phyloP scores from a whole-genome alignment of 176 grass and related monocot species.

The Avena insularis region DNA sequence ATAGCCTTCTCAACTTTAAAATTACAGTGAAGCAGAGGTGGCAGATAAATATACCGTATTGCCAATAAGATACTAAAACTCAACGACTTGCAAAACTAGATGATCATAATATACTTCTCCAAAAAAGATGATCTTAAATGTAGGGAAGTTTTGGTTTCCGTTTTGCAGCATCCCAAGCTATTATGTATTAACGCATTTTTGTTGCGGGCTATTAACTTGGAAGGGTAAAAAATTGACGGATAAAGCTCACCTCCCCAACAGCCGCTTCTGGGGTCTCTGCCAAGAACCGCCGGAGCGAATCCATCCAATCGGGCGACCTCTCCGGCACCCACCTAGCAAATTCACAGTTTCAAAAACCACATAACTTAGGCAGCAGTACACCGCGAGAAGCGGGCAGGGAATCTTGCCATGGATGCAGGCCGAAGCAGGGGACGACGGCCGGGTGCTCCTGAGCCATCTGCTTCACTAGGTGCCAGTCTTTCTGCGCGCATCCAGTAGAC shows the following conservation, averaged over 20 bases:
- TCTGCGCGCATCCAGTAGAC: slow-evolving; percentile 33
- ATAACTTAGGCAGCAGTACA: background rate
- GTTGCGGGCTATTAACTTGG: background rate
- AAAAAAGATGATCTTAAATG: background rate
- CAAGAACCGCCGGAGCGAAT: slow-evolving; percentile 65
- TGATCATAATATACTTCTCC: background rate
- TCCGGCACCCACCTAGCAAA: slow-evolving; percentile 68
- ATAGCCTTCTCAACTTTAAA: background rate
- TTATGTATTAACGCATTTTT: background rate
- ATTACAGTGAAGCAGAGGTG: background rate
- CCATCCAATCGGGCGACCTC: slow-evolving; percentile 79
- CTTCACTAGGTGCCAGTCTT: slow-evolving; percentile 83
- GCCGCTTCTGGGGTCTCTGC: slow-evolving; percentile 61
- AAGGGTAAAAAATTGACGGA: background rate
- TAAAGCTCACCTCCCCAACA: slow-evolving; percentile 74
- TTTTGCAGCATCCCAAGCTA: background rate
- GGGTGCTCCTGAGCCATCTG: slow-evolving; percentile 78
- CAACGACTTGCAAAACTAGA: background rate
- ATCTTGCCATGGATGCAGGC: slow-evolving; percentile 79
- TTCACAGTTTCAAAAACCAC: background rate
- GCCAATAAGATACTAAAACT: background rate
- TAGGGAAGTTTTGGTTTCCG: background rate
- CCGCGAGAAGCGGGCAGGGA: background rate
- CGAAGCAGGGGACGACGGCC: slow-evolving; percentile 78
- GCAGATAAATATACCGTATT: background rate